Conservation (phyloP, 2,329 filamentous ascomycete genomes). For the Colletotrichum euphorbiae region DNA sequence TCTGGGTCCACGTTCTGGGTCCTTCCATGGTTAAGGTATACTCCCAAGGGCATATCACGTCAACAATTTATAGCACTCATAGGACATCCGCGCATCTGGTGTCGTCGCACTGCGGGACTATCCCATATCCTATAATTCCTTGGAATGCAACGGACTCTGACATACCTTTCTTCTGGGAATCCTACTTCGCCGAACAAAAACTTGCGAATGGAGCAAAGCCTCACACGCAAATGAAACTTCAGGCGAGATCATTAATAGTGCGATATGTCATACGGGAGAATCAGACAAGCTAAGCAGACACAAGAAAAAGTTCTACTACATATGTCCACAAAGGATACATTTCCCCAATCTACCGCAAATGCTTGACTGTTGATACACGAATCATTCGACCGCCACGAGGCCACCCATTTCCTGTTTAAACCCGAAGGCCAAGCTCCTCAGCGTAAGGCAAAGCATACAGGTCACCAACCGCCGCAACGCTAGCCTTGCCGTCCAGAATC, state of each 20-base stretch:
- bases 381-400: slow-evolving; percentile 43
- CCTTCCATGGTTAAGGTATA: slow-evolving; percentile 8
- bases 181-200: not conserved
- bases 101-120: slow-evolving; percentile 1
- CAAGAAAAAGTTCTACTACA: slow-evolving; percentile 54
- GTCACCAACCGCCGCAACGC: slow-evolving; percentile 91
- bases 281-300: slow-evolving; percentile 39
- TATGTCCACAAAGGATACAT: slow-evolving; percentile 59
- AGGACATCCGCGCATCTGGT: too few species aligned
- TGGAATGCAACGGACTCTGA: not conserved
- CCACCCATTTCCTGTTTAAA: slow-evolving; percentile 69
- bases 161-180: not conserved
- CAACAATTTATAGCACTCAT: not conserved
- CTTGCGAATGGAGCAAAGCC: not conserved
- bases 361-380: slow-evolving; percentile 58
- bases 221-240: not conserved
- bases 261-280: slow-evolving; percentile 21
- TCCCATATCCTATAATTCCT: not conserved
- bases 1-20: slow-evolving; percentile 1
- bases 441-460: slow-evolving; percentile 91
- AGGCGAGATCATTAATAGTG: slow-evolving; percentile 1
- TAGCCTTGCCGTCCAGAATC: slow-evolving; percentile 88
- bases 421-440: slow-evolving; percentile 91
- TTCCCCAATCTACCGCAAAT: slow-evolving; percentile 51
- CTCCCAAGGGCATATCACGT: slow-evolving; percentile 8